Base-by-base conservation (phyloP, 2,329 filamentous ascomycete genomes). In the Fusarium sp. region DNA sequence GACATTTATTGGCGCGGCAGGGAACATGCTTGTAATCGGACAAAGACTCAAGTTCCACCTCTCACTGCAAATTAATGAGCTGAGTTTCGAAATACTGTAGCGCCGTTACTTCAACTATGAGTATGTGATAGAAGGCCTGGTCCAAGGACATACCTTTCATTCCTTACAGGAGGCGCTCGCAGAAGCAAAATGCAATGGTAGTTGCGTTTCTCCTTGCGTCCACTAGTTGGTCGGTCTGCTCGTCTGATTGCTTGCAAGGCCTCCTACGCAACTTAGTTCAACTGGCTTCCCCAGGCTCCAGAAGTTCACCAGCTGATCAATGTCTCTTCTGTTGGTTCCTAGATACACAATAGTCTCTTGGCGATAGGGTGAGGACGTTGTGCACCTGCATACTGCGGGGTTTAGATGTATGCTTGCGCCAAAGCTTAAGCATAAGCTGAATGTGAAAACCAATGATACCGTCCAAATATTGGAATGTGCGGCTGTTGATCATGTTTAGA, bases 271-370 rank as follows among this genome's bases (percentile, higher is more conserved):
- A 37, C 6, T 34, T 27, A 28, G 14, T n/a, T 27, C 8, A 9
- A 37, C 27, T 40, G 32, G 18, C 28, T 27, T 23, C 18, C 20
- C 3, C 30, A 41, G 25, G 27, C 12, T 21, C 7, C 7, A 37
- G 3, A 34, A 8, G 40, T 6, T 27, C 62, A 30, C 42, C 49
- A 55, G 25, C 27, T 59, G 57, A 37, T 20, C 68, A 47, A 51
- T 51, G 32, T 57, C 59, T 62, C 59, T 37, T 23, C 41, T 62
- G 64, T 71, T 71, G 64, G 64, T 50, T 41, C 23, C 21, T 41
- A 28, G 14, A 28, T 34, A 30, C 30, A 23, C 21, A 18, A 46
- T 32, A 47, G 25, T 28, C 45, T n/a, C 54, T 63, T 70, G 54
- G 67, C 56, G 18, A 41, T 13, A 25, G 30, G 18, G 12, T 27